Base-by-base conservation (phyloP, 2,329 filamentous ascomycete genomes). In the Aspergillus thermomutatus region DNA sequence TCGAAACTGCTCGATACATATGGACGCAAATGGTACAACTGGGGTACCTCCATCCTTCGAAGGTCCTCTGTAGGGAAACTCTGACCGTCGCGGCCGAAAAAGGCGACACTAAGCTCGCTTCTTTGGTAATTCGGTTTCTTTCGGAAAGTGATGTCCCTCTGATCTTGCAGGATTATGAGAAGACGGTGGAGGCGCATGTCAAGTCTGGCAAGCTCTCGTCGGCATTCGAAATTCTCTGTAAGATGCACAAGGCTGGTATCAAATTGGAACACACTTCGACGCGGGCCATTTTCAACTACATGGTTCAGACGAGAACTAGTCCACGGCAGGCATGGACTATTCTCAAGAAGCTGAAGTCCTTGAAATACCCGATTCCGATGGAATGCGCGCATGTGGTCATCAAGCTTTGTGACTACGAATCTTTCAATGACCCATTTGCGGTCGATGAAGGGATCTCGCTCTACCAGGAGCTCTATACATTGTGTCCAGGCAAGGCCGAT, bases 131-230 rank as follows among this genome's bases (percentile, higher is more conserved):
- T 59, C 81, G 86, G 25, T 75, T 87, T 52, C 80, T 93, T 19
- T 80, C 82, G 4, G 77, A 82, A 8, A 81, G 85, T 25, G 80
- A 80, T 14, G 81, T 82, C 43, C 79, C 60, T 3, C 64, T 92
- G 40, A 78, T 81, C 8, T 73, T 82, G 5, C 81, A 88, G 60
- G 91, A 97, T 69, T 96, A 94, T 73, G 91, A 95, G 71, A 82
- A 88, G 27, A 80, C 97, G 27, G 78, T 92, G 6, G 86, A 90
- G 56, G 83, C 88, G 3, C 91, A 95, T 67, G 79, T 85, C 10
- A 72, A 72, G 17, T 76, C 78, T 3, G 79, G 80, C 1, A 85
- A 94, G 61, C 67, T 93, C 7, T 74, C 77, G 25, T 84, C 85
- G 26, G 88, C 89, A 0, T 80, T 96, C 37, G 82, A 84, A 43